phyloP scores from a whole-genome alignment of 148 eudicot genomes.

The Limonium bicolor region DNA sequence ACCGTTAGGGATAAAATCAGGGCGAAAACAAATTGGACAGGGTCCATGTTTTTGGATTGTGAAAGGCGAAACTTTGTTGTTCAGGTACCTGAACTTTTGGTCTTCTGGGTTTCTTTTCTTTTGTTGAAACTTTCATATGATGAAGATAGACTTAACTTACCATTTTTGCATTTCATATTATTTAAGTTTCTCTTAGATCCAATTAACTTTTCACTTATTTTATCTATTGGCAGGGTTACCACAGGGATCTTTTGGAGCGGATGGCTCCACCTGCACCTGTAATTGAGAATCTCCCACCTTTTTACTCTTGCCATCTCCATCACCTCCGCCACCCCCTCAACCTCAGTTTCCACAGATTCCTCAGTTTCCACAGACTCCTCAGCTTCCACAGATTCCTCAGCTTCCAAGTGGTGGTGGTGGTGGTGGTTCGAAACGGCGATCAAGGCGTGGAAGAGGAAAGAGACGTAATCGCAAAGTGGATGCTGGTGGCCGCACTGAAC shows the following conservation, averaged over 20 bases:
- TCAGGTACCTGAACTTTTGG: constrained; percentile 35
- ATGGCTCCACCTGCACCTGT: constrained; percentile 32
- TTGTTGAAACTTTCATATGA: background rate
- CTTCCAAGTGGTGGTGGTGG: too few species aligned
- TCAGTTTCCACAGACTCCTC: too few species aligned
- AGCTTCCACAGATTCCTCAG: too few species aligned
- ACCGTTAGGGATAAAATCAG: constrained; percentile 40
- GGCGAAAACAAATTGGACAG: constrained; percentile 66
- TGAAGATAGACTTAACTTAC: background rate
- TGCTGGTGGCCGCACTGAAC: constrained; percentile 27
- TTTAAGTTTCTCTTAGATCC: background rate
- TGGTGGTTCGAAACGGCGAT: constrained; percentile 10
- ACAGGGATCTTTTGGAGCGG: constrained; percentile 54
- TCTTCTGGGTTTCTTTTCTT: background rate
- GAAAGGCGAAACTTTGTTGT: constrained; percentile 92
- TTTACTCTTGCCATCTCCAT: constrained; percentile 1
- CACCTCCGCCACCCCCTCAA: constrained; percentile 16
- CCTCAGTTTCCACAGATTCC: too few species aligned
- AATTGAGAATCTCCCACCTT: constrained; percentile 27
- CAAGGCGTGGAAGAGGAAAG: constrained; percentile 36
- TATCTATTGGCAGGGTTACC: constrained; percentile 54
- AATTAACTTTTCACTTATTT: background rate
- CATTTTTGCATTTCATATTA: too few species aligned
- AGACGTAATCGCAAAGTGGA: constrained; percentile 57
- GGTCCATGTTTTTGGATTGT: constrained; percentile 88